Conservation (phyloP, 148 eudicot species). For the Arctostaphylos glauca region DNA sequence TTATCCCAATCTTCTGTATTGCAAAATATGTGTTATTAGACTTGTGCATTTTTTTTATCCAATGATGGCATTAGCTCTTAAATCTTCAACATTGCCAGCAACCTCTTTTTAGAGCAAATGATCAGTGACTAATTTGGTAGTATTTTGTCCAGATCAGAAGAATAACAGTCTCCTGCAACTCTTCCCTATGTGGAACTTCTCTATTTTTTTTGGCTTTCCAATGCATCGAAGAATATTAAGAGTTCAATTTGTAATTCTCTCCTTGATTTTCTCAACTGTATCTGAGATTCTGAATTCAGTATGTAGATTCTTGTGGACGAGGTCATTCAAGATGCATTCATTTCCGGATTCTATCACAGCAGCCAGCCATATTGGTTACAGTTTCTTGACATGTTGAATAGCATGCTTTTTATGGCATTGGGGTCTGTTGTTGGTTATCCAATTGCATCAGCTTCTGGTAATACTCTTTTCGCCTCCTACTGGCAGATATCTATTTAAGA, state of each 20-base stretch:
- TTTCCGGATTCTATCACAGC: conserved; percentile 40
- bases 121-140: conserved; percentile 1
- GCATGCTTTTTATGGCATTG: conserved; percentile 57
- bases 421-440: conserved; percentile 80
- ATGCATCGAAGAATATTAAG: background rate
- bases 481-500: background rate
- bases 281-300: background rate
- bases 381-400: conserved; percentile 47
- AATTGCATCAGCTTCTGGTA: conserved; percentile 92
- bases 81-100: background rate
- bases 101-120: background rate
- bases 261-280: background rate
- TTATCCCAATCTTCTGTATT: background rate
- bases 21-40: background rate
- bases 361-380: conserved; percentile 43
- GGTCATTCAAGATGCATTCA: conserved; percentile 34
- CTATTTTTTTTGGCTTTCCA: background rate
- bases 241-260: background rate
- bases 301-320: background rate
- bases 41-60: background rate
- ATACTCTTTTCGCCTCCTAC: conserved; percentile 20
- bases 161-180: conserved; percentile 10
- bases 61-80: background rate
- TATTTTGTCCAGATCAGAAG: background rate
- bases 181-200: background rate